Conservation (phyloP, 192 early-diverging fungal genomes). For the Coemansia sp. region DNA sequence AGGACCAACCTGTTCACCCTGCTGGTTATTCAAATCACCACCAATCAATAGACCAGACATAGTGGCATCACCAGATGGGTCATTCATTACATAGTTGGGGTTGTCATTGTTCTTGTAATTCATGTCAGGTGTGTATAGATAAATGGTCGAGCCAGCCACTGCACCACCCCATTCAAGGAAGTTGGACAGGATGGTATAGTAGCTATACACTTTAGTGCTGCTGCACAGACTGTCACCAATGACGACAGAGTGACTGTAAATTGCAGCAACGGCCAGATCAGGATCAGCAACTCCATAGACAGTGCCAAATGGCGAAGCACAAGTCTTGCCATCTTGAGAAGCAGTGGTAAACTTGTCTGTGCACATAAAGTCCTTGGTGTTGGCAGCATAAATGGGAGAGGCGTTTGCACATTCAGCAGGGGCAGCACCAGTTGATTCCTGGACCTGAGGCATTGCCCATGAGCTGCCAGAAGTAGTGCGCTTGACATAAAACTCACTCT, state of each 20-base stretch:
- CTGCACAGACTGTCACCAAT: conserved; percentile 32
- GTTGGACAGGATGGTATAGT: conserved; percentile 43
- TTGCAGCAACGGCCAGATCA: conserved; percentile 33
- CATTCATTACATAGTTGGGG: conserved; percentile 33
- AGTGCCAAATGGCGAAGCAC: conserved; percentile 26
- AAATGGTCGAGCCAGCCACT: conserved; percentile 35
- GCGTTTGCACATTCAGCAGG: conserved; percentile 18
- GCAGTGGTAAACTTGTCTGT: conserved; percentile 15
- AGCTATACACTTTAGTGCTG: conserved; percentile 27
- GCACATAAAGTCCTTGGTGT: conserved; percentile 37
- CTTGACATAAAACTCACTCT: conserved; percentile 23
- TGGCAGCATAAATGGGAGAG: conserved; percentile 29
- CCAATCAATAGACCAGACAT: conserved; percentile 24
- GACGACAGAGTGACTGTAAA: conserved; percentile 50
- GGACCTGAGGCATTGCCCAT: conserved; percentile 13
- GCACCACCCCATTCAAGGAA: conserved; percentile 50
- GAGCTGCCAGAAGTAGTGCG: conserved; percentile 8
- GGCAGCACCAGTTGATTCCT: conserved; percentile 4
- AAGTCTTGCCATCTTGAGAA: neutral
- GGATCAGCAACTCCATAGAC: conserved; percentile 35
- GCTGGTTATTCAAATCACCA: conserved; percentile 26
- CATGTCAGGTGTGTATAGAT: conserved; percentile 31
- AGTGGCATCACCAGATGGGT: conserved; percentile 12
- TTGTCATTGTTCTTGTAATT: conserved; percentile 41
- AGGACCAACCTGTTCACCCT: neutral